Percentiles rank a stretch among this genome's conserved stretches.
Conservation (phyloP, 805 yeast genomes). For the Ogataea philodendri region DNA sequence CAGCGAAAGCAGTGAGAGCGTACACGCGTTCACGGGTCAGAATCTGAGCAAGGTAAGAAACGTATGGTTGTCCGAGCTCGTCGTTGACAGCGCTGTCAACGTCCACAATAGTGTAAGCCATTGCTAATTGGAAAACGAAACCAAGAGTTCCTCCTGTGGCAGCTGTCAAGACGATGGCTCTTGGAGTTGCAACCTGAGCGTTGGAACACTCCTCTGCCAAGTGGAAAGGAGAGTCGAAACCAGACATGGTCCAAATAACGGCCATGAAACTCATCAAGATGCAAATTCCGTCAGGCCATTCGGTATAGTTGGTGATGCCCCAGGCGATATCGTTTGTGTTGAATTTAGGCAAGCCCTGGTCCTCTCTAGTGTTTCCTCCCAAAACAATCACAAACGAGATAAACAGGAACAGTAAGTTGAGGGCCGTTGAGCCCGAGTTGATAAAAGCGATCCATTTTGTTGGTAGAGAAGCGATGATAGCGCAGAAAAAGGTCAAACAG, state of each 20-base stretch:
- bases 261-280: constrained; percentile 55
- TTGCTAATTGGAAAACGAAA: constrained; percentile 53
- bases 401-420: constrained; percentile 47
- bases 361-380: constrained; percentile 43
- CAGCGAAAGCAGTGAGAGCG: constrained; percentile 42
- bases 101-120: constrained; percentile 58
- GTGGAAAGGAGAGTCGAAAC: constrained; percentile 72
- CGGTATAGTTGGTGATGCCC: constrained; percentile 54
- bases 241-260: constrained; percentile 68
- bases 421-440: constrained; percentile 47
- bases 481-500: constrained; percentile 47
- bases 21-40: constrained; percentile 40
- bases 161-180: constrained; percentile 58
- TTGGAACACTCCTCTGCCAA: constrained; percentile 66
- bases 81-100: constrained; percentile 45
- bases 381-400: constrained; percentile 53
- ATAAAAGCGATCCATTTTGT: constrained; percentile 53
- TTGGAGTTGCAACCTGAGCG: constrained; percentile 62
- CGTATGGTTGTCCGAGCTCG: constrained; percentile 59
- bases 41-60: constrained; percentile 49
- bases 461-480: constrained; percentile 49
- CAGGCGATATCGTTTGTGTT: constrained; percentile 49
- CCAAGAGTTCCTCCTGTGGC: constrained; percentile 55
- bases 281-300: constrained; percentile 59
- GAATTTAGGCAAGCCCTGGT: constrained; percentile 42